Conservation (phyloP, 176 grass and related monocot species). For the Musa beccarii region DNA sequence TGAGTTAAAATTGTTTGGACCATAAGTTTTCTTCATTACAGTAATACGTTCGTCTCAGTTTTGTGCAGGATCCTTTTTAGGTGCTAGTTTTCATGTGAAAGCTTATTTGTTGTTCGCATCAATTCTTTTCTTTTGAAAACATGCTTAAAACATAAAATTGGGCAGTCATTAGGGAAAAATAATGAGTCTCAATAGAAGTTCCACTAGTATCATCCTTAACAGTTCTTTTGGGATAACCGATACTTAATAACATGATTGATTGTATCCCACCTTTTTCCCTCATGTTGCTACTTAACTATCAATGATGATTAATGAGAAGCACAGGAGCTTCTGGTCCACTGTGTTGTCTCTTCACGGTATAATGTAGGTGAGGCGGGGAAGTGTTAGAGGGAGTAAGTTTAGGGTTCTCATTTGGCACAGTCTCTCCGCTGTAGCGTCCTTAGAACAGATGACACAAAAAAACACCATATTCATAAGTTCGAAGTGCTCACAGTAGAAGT, state of each 20-base stretch:
- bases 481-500: no score
- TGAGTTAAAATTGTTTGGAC: slow-evolving; percentile 31
- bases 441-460: no score
- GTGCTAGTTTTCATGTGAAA: background rate
- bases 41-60: background rate
- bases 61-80: background rate
- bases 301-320: no score
- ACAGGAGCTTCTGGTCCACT: no score
- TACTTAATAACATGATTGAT: no score
- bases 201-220: background rate
- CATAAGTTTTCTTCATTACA: background rate
- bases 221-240: background rate
- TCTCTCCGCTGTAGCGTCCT: no score
- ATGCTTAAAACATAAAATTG: background rate
- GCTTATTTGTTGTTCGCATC: background rate
- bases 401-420: no score
- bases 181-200: background rate
- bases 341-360: background rate
- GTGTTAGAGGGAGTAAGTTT: background rate
- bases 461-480: no score
- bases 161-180: background rate
- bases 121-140: background rate
- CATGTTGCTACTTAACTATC: background rate
- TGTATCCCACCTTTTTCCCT: background rate
- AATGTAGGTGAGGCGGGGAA: background rate